These are phyloP conservation scores for Neospermospora avenae DNA, from an alignment of 2,329 filamentous ascomycete species.

Conservation along the genomic window DNA sequence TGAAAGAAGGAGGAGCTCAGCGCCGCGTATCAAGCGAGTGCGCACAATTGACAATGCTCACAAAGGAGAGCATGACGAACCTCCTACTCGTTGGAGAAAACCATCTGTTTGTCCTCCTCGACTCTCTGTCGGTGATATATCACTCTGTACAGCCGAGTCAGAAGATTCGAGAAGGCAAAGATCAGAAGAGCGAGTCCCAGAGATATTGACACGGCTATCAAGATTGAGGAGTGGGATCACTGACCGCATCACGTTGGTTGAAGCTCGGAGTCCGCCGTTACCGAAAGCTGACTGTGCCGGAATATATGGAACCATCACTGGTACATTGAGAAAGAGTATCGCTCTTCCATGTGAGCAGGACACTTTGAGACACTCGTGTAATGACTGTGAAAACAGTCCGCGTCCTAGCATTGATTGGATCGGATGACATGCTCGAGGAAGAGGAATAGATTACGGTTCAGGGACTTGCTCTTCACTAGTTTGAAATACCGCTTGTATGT, in stretches of 20 bases:
- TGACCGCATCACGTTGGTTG: conserved; percentile 11
- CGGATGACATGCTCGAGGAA: background rate
- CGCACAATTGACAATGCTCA: conserved; percentile 23
- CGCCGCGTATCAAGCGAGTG: conserved; percentile 12
- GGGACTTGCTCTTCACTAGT: no score
- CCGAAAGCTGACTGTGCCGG: conserved; percentile 12
- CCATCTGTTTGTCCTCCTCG: conserved; percentile 22
- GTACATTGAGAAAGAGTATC: conserved; percentile 5
- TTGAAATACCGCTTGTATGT: background rate
- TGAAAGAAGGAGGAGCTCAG: conserved; percentile 19
- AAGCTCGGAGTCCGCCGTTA: conserved; percentile 11
- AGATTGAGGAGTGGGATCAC: conserved; percentile 8
- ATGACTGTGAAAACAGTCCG: conserved; percentile 16
- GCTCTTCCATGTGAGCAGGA: background rate
- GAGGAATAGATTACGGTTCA: background rate
- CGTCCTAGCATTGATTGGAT: conserved; percentile 28
- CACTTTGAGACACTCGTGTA: conserved; percentile 15
- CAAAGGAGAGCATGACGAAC: conserved; percentile 16
- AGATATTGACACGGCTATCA: background rate
- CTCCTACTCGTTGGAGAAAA: conserved; percentile 15
- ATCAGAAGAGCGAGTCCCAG: background rate
- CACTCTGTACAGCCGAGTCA: conserved; percentile 6
- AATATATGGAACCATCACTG: conserved; percentile 18
- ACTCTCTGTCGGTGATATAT: conserved; percentile 8
- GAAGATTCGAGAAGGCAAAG: background rate